Evolutionary conservation across 371 early-diverging fungal species (phyloP).

Genomic region (Lichtheimia ramosa): DNA sequence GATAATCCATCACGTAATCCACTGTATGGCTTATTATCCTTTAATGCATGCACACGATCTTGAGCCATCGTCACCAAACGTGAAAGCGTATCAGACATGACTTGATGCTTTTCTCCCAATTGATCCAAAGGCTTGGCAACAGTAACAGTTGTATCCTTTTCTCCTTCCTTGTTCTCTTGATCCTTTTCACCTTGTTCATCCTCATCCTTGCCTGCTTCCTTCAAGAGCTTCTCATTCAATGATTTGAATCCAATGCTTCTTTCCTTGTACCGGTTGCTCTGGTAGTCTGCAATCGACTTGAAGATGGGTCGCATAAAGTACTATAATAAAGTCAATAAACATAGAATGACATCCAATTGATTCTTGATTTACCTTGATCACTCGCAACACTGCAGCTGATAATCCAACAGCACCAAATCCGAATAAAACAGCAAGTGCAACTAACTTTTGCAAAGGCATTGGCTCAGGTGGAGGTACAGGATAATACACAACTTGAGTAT

Average conservation of each 20-base stretch:
- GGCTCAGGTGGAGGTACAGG: constrained; percentile 26
- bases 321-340: constrained; percentile 5
- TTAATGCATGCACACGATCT: neutral
- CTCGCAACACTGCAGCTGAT: constrained; percentile 36
- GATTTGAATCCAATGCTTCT: neutral
- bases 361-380: constrained; percentile 36
- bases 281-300: constrained; percentile 13
- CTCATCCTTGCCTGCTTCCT: neutral
- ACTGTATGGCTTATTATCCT: constrained; percentile 10
- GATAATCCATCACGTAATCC: constrained; percentile 10
- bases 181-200: neutral
- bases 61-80: neutral
- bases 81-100: constrained; percentile 8
- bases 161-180: too few species aligned
- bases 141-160: too few species aligned
- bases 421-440: constrained; percentile 36
- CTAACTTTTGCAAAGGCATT: constrained; percentile 33
- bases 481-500: constrained; percentile 33
- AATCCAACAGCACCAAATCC: constrained; percentile 42
- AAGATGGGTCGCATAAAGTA: constrained; percentile 18
- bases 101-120: constrained; percentile 2
- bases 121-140: too few species aligned
- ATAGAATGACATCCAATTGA: neutral
- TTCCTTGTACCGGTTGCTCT: constrained; percentile 19
- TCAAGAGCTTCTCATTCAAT: constrained; percentile 7